phyloP scores from a whole-genome alignment of 495 filamentous ascomycete genomes.

The Neurospora sp. region DNA sequence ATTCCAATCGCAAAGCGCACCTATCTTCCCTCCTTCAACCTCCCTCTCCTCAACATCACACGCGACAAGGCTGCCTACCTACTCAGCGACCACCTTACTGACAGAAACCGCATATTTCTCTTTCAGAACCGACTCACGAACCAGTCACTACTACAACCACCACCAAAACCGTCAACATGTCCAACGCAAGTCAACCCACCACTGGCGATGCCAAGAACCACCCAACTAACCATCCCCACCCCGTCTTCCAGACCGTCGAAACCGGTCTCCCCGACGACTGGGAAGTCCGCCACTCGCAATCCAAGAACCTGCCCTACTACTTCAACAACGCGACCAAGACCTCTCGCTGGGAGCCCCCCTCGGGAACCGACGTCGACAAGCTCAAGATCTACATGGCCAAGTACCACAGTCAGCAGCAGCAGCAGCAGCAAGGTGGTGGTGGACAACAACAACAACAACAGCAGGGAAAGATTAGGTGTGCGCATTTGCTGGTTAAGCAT shows the following conservation, averaged over 20 bases:
- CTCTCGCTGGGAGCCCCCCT: slow-evolving; percentile 89
- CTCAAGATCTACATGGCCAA: slow-evolving; percentile 87
- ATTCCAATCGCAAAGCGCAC: background rate
- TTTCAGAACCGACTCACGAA: background rate
- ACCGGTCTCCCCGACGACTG: slow-evolving; percentile 78
- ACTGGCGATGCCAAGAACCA: background rate
- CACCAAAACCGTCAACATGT: slow-evolving; percentile 4
- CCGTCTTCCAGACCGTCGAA: slow-evolving; percentile 39
- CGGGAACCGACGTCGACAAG: slow-evolving; percentile 75
- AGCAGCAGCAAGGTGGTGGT: slow-evolving; percentile 14
- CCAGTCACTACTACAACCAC: background rate
- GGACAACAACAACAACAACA: slow-evolving; percentile 10
- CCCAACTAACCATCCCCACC: background rate
- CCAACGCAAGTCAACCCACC: slow-evolving; percentile 6
- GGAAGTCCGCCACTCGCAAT: slow-evolving; percentile 94
- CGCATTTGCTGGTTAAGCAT: slow-evolving; percentile 91
- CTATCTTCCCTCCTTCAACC: background rate
- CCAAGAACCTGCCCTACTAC: slow-evolving; percentile 97
- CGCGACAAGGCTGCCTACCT: background rate
- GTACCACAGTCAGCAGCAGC: slow-evolving; percentile 45
- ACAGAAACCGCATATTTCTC: background rate
- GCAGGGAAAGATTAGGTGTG: slow-evolving; percentile 79
- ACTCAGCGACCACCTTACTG: background rate
- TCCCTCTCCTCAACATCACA: background rate
- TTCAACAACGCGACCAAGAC: slow-evolving; percentile 76